phyloP scores from a whole-genome alignment of 2,329 filamentous ascomycete genomes.

The Cladosporium austrohemisphaericum region DNA sequence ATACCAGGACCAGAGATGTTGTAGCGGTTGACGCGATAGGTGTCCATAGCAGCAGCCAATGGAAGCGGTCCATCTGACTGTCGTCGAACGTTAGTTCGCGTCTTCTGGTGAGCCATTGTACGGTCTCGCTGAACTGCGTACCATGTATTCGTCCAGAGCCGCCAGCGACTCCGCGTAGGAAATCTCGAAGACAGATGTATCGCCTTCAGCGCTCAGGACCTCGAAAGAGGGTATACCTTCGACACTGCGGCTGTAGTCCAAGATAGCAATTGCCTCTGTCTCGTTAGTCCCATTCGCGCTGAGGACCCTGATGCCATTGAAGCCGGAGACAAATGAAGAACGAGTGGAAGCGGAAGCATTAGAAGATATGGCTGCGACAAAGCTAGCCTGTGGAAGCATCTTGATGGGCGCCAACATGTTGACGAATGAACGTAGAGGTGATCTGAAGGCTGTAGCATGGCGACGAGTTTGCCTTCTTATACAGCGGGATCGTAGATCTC shows the following conservation, averaged over 20 bases:
- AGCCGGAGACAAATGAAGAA: background rate
- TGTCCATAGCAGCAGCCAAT: conserved; percentile 2
- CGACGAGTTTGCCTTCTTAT: too few species aligned
- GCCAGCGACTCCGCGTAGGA: background rate
- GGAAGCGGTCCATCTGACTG: conserved; percentile 1
- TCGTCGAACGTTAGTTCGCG: background rate
- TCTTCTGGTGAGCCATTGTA: background rate
- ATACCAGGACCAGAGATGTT: background rate
- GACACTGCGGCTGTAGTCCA: background rate
- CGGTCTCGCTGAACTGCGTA: background rate
- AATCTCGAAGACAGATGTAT: background rate
- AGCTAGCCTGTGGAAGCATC: background rate
- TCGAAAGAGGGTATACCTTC: conserved; percentile 5
- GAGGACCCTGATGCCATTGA: background rate
- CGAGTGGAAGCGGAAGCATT: background rate
- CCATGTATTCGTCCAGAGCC: background rate
- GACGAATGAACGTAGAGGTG: background rate
- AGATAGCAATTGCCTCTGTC: background rate
- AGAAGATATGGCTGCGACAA: background rate
- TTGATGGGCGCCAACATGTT: background rate
- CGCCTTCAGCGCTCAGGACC: background rate
- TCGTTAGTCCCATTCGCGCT: background rate
- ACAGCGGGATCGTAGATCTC: too few species aligned
- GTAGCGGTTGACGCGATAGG: conserved; percentile 4
- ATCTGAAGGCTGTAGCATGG: background rate